Base-by-base conservation (phyloP, 192 early-diverging fungal species). In the Cetraspora pellucida region DNA sequence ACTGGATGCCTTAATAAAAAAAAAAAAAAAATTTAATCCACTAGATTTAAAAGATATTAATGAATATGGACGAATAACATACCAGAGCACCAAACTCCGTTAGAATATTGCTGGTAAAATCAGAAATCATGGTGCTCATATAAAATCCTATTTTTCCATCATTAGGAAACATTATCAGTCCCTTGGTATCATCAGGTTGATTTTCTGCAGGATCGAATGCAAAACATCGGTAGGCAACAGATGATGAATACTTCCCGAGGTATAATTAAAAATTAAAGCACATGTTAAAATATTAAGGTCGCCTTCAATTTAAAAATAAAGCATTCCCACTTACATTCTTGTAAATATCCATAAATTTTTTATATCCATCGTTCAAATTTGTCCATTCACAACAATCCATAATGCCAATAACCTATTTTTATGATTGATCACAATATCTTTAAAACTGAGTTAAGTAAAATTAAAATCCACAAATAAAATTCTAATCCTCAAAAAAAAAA, bases 171-270 rank as follows among this genome's bases (percentile, higher is more conserved):
- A 91, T 91, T 31, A 91, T 91, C 21, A 93, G 74, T 8, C 91
- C 93, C 57, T 91, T 86, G 2, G 88, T 89, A 81, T 93, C 90
- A 75, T 93, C 90, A 10, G 88, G 87, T 58, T 94, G 90, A 28
- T 85, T 81, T 57, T 94, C 91, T 21, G 86, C 80, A n/a, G 93
- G 93, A 70, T 95, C 91, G 81, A 95, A 95, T 47, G 91, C 93
- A 76, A 94, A 93, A 74, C 92, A 95, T 57, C 92, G 84, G 45
- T 85, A 85, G 7, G 89, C 90, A 9, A 95, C 81, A 6, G 90
- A 83, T 10, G 90, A 83, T 9, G 92, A 92, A 72, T 95, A 94
- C 87, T 92, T 78, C 28, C 10, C 10, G 46, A 54, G 25, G 55
- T 5, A 37, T 37, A 37, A 1, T 37, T 37, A 37, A 37, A 37